phyloP scores from a whole-genome alignment of 352 stramenopile species.

The Phytopythium chamaehyphon region DNA sequence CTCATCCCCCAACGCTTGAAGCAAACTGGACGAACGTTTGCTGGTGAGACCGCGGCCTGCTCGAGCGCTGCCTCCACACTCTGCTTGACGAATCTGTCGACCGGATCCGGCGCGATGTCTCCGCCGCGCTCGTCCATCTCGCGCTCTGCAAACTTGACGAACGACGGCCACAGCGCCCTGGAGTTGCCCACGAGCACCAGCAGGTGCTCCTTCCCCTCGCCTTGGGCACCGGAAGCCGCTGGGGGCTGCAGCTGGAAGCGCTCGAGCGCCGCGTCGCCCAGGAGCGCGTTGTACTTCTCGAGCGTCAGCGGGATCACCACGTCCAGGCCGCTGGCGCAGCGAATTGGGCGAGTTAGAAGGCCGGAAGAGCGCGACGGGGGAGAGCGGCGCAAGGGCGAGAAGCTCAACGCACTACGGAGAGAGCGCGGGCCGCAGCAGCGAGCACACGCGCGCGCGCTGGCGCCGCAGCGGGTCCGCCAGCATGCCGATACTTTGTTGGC shows the following conservation, averaged over 20 bases:
- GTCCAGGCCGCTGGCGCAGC: constrained; percentile 42
- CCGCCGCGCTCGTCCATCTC: constrained; percentile 23
- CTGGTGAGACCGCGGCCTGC: constrained; percentile 9
- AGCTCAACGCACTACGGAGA: background rate
- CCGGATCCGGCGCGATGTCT: constrained; percentile 33
- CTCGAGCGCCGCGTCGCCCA: constrained; percentile 23
- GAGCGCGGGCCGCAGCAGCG: constrained; percentile 4
- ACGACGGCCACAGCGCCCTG: constrained; percentile 41
- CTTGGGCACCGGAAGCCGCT: background rate
- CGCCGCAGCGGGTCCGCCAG: background rate
- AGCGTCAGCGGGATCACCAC: constrained; percentile 61
- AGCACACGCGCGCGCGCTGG: constrained; percentile 2
- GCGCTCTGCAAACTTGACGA: constrained; percentile 34
- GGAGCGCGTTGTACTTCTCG: constrained; percentile 60
- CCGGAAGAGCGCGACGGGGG: background rate
- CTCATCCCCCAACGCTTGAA: too few relatives aligned
- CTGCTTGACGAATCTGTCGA: constrained; percentile 57
- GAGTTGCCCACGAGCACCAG: constrained; percentile 74
- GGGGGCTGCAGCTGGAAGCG: constrained; percentile 42
- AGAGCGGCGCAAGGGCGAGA: background rate
- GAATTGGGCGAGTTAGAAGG: too few relatives aligned
- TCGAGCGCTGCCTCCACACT: constrained; percentile 26
- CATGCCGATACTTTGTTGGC: too few relatives aligned
- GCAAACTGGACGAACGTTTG: background rate
- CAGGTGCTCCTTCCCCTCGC: constrained; percentile 28